phyloP scores from a whole-genome alignment of 768 basidiomycete species.

The Tylopilus subfusipes region DNA sequence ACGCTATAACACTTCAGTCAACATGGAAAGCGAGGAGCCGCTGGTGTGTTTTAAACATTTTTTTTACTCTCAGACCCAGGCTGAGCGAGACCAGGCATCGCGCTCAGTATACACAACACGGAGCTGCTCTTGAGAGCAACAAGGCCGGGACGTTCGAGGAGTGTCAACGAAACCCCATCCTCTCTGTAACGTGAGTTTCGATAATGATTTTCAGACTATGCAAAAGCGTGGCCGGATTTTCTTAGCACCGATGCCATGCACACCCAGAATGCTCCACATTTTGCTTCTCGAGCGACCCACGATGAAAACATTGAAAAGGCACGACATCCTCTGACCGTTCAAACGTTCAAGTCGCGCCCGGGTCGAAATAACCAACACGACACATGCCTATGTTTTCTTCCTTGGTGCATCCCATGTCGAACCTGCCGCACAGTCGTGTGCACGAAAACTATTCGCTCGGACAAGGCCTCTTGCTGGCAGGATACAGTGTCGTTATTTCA shows the following conservation, averaged over 20 bases:
- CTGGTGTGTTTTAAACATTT: too few species aligned
- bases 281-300: background rate
- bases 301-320: conserved; percentile 18
- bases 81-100: too few species aligned
- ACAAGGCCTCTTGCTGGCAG: conserved; percentile 42
- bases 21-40: too few species aligned
- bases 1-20: too few species aligned
- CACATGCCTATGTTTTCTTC: conserved; percentile 38
- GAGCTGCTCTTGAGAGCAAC: too few species aligned
- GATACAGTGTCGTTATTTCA: conserved; percentile 43
- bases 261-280: background rate
- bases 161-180: too few species aligned
- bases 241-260: conserved; percentile 14
- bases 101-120: too few species aligned
- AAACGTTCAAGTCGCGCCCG: background rate
- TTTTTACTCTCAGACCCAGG: too few species aligned
- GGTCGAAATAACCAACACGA: conserved; percentile 14
- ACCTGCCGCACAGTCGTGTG: conserved; percentile 41
- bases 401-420: conserved; percentile 42
- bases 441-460: conserved; percentile 49
- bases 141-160: too few species aligned
- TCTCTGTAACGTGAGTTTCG: too few species aligned
- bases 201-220: too few species aligned
- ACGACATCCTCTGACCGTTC: conserved; percentile 8
- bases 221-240: too few species aligned